Evolutionary conservation across 73 alveolate species (phyloP).

Genomic region (Tetrahymena thermophila): DNA sequence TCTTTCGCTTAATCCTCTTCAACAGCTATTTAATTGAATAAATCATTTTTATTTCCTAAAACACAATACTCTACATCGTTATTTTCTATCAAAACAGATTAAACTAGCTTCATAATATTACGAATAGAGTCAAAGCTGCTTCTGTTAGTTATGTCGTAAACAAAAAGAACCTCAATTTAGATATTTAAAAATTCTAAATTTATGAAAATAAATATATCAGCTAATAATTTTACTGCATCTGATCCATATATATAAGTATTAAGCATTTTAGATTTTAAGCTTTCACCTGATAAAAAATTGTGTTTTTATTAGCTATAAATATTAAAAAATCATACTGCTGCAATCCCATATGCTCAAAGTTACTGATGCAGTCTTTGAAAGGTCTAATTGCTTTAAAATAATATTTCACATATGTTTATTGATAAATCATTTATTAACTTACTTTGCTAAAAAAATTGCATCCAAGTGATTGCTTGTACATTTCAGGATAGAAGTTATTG

Average conservation of each 20-base stretch:
- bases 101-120: background rate
- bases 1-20: background rate
- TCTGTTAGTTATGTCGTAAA: background rate
- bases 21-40: background rate
- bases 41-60: background rate
- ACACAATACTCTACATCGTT: background rate
- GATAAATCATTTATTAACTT: background rate
- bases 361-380: background rate
- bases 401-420: background rate
- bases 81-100: background rate
- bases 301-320: too few relatives aligned
- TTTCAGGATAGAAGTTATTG: background rate
- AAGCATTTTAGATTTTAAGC: background rate
- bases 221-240: background rate
- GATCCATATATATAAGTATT: background rate
- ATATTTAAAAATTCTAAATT: background rate
- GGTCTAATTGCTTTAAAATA: background rate
- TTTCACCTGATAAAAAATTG: background rate
- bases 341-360: background rate
- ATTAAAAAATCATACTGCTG: background rate
- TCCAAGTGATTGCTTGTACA: background rate
- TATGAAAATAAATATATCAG: too few relatives aligned
- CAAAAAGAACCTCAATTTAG: background rate
- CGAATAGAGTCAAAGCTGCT: background rate
- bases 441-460: background rate